Base-by-base conservation (phyloP, 495 filamentous ascomycete species). In the Pseudomonodictys pantanalensis region DNA sequence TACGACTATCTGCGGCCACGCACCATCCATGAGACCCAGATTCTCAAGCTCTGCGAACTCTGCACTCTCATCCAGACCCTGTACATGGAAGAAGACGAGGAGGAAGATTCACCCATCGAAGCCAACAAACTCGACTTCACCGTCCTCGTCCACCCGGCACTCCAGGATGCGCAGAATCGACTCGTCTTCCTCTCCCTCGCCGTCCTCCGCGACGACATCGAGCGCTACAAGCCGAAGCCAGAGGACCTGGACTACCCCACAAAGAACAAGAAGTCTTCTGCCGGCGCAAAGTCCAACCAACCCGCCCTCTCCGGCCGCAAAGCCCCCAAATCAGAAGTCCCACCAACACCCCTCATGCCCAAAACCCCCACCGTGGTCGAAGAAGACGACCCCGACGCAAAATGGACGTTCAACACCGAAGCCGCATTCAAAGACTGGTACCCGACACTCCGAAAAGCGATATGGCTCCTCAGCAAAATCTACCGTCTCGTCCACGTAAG, bases 401-500 rank as follows among this genome's bases (percentile, higher is more conserved):
- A 49, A 11, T 71, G 64, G 65, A 62, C 57, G 25, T 71, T 69
- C 44, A 66, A 66, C 43, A 63, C 66, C 22, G 66, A 70, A 45
- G 68, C 68, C 71, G 56, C 71, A 65, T 44, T 78, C 76, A 49
- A 83, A 73, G 77, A 79, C 77, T 76, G 76, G 82, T 89, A 79
- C 77, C 88, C 88, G 0, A 88, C 89, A 0, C 74, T 91, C 20
- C 82, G 85, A 60, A 87, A 85, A 64, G 89, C 90, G 0, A 85
- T 93, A 18, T 90, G 90, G 81, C 82, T 95, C 0, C 79, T 95
- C 9, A 87, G 85, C 65, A 79, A 88, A 68, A 92, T 93, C 64
- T 92, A 95, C 70, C 87, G 89, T 68, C 77, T 89, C 69, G 83
- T 92, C 25, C 86, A 91, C 73, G 88, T 88, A 75, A 71, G 82